A percentile compares a stretch with the other conserved stretches of the same genome.
Evolutionary conservation across 805 yeast species (phyloP).

Genomic region (Metschnikowia cerradonensis): DNA sequence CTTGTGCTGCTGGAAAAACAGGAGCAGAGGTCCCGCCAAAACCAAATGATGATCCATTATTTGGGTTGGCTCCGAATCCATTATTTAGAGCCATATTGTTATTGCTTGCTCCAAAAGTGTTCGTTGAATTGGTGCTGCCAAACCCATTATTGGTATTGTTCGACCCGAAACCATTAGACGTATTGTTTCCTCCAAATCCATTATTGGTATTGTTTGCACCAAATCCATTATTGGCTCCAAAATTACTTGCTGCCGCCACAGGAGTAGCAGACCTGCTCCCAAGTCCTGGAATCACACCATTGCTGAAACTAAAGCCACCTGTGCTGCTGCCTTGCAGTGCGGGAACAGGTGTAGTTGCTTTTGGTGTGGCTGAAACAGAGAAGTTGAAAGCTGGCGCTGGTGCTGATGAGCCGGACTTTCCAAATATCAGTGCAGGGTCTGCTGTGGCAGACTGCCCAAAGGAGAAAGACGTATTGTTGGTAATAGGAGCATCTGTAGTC

Average conservation of each 20-base stretch:
- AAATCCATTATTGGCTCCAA: constrained; percentile 2
- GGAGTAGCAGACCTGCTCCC: constrained; percentile 14
- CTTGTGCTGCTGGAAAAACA: background rate
- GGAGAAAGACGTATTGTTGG: constrained; percentile 9
- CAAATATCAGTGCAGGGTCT: constrained; percentile 32
- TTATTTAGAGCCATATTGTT: background rate
- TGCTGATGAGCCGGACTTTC: constrained; percentile 13
- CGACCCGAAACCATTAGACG: too few species aligned
- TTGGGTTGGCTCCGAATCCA: background rate
- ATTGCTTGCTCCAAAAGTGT: constrained; percentile 1
- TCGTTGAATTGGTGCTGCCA: too few species aligned
- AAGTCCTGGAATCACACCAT: constrained; percentile 3
- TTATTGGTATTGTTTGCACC: background rate
- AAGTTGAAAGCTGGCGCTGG: constrained; percentile 17
- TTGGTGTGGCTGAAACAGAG: constrained; percentile 4
- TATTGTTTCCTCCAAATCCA: background rate
- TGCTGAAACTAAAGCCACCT: constrained; percentile 15
- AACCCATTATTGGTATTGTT: too few species aligned
- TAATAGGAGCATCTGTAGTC: constrained; percentile 2
- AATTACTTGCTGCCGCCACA: constrained; percentile 3
- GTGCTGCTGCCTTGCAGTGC: constrained; percentile 2
- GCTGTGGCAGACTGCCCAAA: constrained; percentile 24
- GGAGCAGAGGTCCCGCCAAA: constrained; percentile 8
- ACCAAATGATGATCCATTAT: background rate
- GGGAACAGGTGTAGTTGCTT: constrained; percentile 4